phyloP scores from a whole-genome alignment of 1,139 yeast species.

The Blastobotrys malaysiensis region DNA sequence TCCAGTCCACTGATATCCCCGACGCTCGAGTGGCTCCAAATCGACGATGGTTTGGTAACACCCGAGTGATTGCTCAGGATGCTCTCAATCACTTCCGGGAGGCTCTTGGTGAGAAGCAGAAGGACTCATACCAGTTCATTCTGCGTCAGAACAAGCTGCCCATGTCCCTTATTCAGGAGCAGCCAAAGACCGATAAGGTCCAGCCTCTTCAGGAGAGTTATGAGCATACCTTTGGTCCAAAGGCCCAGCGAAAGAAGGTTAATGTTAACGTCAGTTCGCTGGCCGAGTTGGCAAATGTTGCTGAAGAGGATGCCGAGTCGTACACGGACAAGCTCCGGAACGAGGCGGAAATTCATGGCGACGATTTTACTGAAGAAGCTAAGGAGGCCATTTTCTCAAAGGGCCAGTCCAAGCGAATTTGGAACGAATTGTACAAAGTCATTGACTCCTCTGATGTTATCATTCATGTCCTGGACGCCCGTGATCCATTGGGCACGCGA shows the following conservation, averaged over 20 bases:
- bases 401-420: slow-evolving; percentile 96
- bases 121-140: slow-evolving; percentile 83
- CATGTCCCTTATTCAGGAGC: slow-evolving; percentile 87
- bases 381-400: slow-evolving; percentile 93
- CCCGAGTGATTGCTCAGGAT: slow-evolving; percentile 96
- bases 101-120: slow-evolving; percentile 82
- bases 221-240: slow-evolving; percentile 84
- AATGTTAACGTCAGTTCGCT: slow-evolving; percentile 69
- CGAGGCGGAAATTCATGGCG: slow-evolving; percentile 51
- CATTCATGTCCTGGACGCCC: slow-evolving; percentile 91
- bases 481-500: slow-evolving; percentile 95
- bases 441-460: slow-evolving; percentile 97
- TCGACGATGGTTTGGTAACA: slow-evolving; percentile 95
- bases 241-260: slow-evolving; percentile 89
- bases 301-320: slow-evolving; percentile 53
- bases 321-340: slow-evolving; percentile 60
- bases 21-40: slow-evolving; percentile 94
- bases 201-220: slow-evolving; percentile 82
- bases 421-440: slow-evolving; percentile 96
- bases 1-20: slow-evolving; percentile 85
- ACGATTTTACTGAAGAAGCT: slow-evolving; percentile 82
- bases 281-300: slow-evolving; percentile 67
- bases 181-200: slow-evolving; percentile 65
- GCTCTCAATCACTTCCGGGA: slow-evolving; percentile 91
- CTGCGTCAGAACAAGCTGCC: slow-evolving; percentile 89